Conservation (phyloP, 2,329 filamentous ascomycete species). For the Aspergillus hortae region DNA sequence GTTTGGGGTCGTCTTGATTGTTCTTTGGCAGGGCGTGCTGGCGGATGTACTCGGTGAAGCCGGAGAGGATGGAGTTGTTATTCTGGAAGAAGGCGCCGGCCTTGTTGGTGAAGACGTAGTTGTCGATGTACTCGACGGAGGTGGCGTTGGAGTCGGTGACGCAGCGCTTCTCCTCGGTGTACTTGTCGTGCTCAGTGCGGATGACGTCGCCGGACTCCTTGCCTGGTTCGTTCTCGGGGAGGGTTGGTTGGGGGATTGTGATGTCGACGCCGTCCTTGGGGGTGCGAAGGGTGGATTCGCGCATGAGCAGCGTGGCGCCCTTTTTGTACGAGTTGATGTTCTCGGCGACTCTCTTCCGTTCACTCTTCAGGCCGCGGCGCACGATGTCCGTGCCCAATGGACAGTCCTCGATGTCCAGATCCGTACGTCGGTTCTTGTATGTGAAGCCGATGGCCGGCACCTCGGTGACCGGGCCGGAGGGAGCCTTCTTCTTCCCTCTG, state of each 20-base stretch:
- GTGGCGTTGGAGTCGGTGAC: conserved; percentile 80
- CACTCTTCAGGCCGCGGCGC: conserved; percentile 70
- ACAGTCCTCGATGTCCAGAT: conserved; percentile 95
- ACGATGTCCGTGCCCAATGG: conserved; percentile 90
- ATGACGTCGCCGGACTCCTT: conserved; percentile 44
- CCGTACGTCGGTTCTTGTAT: conserved; percentile 72
- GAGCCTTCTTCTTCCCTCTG: conserved; percentile 50
- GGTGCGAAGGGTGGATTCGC: conserved; percentile 73
- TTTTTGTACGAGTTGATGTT: conserved; percentile 70
- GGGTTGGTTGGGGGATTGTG: conserved; percentile 17
- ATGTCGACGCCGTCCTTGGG: conserved; percentile 22
- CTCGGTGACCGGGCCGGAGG: conserved; percentile 41
- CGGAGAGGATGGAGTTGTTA: conserved; percentile 93
- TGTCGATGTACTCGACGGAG: conserved; percentile 82
- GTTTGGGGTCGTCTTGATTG: conserved; percentile 30
- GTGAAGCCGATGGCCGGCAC: conserved; percentile 87
- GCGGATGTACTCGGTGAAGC: conserved; percentile 83
- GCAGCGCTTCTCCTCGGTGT: conserved; percentile 79
- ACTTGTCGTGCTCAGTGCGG: conserved; percentile 54
- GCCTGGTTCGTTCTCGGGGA: conserved; percentile 22
- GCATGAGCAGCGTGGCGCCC: conserved; percentile 83
- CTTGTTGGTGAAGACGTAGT: conserved; percentile 82
- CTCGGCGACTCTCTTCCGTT: conserved; percentile 69
- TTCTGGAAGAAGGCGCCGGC: conserved; percentile 98
- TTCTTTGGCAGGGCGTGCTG: conserved; percentile 64